Percentiles rank a stretch among this genome's conserved stretches.
These are phyloP conservation scores for Exutisphaerella laricina DNA, from an alignment of 2,329 filamentous ascomycete species.

Conservation along the genomic window DNA sequence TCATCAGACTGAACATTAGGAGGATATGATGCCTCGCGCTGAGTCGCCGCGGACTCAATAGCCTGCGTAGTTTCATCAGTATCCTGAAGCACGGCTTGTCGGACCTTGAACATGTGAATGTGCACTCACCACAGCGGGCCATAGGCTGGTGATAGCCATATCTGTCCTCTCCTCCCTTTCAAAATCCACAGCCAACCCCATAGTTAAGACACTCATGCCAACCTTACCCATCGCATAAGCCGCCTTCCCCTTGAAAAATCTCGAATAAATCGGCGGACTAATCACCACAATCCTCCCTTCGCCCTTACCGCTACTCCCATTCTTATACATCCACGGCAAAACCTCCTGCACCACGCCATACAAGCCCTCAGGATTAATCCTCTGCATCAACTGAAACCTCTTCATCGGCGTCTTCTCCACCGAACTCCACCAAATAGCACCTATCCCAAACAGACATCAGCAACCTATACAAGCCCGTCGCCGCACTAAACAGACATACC, in stretches of 20 bases:
- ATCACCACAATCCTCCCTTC: constrained; percentile 72
- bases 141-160: constrained; percentile 77
- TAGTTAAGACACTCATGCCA: constrained; percentile 74
- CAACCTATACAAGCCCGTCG: too few relatives aligned
- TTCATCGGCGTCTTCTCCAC: constrained; percentile 61
- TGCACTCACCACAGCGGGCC: constrained; percentile 65
- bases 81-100: constrained; percentile 1
- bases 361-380: constrained; percentile 67
- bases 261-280: constrained; percentile 75
- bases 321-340: constrained; percentile 59
- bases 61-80: too few relatives aligned
- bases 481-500: too few relatives aligned
- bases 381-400: constrained; percentile 59
- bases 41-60: constrained; percentile 71
- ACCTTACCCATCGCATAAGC: constrained; percentile 60
- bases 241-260: constrained; percentile 81
- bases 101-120: neutral
- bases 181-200: constrained; percentile 79
- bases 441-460: too few relatives aligned
- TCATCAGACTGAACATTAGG: constrained; percentile 9
- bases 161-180: constrained; percentile 56
- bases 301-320: constrained; percentile 40
- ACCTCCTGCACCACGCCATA: constrained; percentile 66
- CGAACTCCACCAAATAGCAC: constrained; percentile 67
- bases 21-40: constrained; percentile 42